Conservation (phyloP, 2,329 filamentous ascomycete species). For the Botrytis sinoallii region DNA sequence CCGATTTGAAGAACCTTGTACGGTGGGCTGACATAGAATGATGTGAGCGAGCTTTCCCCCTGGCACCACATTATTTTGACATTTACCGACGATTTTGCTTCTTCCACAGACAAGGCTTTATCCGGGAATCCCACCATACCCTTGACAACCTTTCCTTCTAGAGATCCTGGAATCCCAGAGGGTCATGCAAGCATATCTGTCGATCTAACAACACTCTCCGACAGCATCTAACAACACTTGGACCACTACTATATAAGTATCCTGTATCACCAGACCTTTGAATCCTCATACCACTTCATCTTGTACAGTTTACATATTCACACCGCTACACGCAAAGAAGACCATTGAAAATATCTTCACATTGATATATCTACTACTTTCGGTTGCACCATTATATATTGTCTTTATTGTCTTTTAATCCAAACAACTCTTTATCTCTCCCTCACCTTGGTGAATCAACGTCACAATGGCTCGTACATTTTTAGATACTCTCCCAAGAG, state of each 20-base stretch:
- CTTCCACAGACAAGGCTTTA: neutral
- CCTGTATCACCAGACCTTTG: neutral
- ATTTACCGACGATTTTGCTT: neutral
- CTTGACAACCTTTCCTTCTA: neutral
- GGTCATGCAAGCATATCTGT: constrained; percentile 2
- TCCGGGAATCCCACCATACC: neutral
- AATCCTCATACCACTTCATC: constrained; percentile 9
- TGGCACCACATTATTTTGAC: neutral
- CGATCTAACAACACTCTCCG: constrained; percentile 5
- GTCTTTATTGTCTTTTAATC: neutral
- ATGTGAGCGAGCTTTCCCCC: constrained; percentile 13
- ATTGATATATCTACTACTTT: neutral
- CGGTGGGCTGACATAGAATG: neutral
- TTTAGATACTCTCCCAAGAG: constrained; percentile 17
- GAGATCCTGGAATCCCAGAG: neutral
- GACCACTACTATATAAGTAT: neutral
- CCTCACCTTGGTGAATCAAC: neutral
- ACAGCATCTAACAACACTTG: neutral
- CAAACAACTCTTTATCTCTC: neutral
- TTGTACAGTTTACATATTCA: neutral
- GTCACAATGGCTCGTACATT: constrained; percentile 10
- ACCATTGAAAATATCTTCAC: neutral
- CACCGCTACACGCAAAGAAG: neutral
- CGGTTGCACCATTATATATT: neutral
- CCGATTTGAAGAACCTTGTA: neutral